Percentiles rank a stretch among this genome's conserved stretches.
Evolutionary conservation across 2,329 filamentous ascomycete genomes (phyloP).

Genomic region (Paecilomyces formosus): DNA sequence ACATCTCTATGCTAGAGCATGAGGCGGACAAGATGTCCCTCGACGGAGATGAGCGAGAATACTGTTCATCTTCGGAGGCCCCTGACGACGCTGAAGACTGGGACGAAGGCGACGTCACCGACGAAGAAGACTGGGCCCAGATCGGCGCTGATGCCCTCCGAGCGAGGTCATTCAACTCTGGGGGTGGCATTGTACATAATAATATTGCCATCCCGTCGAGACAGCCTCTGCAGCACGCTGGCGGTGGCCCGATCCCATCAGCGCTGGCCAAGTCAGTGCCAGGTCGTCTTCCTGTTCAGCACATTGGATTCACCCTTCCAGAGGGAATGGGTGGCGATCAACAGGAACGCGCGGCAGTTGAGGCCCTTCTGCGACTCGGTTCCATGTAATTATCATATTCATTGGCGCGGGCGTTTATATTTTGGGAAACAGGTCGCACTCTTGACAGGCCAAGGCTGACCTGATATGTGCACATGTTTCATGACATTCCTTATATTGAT

Average conservation of each 20-base stretch:
- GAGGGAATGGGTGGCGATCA: constrained; percentile 26
- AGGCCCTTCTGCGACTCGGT: constrained; percentile 41
- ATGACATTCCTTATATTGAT: constrained; percentile 7
- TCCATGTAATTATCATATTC: constrained; percentile 35
- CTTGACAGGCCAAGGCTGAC: constrained; percentile 17
- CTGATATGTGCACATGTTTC: constrained; percentile 4
- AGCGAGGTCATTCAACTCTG: constrained; percentile 49
- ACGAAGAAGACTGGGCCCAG: constrained; percentile 92
- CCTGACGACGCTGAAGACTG: constrained; percentile 64
- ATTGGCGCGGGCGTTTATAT: constrained; percentile 14
- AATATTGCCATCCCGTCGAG: constrained; percentile 32
- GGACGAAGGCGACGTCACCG: constrained; percentile 79
- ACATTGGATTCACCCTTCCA: constrained; percentile 22
- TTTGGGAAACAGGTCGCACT: constrained; percentile 2
- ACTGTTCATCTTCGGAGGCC: constrained; percentile 69
- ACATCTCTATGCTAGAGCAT: constrained; percentile 65
- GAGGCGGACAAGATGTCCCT: constrained; percentile 95
- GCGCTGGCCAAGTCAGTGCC: constrained; percentile 34
- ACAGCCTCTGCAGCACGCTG: constrained; percentile 12
- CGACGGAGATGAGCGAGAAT: constrained; percentile 57
- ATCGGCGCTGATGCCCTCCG: constrained; percentile 81
- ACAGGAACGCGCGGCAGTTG: constrained; percentile 42
- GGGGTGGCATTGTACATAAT: constrained; percentile 31
- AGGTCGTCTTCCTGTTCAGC: constrained; percentile 25
- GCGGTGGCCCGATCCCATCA: constrained; percentile 29